Evolutionary conservation across 257 asterid genomes (phyloP).

Genomic region (Dorcoceras hygrometricum): DNA sequence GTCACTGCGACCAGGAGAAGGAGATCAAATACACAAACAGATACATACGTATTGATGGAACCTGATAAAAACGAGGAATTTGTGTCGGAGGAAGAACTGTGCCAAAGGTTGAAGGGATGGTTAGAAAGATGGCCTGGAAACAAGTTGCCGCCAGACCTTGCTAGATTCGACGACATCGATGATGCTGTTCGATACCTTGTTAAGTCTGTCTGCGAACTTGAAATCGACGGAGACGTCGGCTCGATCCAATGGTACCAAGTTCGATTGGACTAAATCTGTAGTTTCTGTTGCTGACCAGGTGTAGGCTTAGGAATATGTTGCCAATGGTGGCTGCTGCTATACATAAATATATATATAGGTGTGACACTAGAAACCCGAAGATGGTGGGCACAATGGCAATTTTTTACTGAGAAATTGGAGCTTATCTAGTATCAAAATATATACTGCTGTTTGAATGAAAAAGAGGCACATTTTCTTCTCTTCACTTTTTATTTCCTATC

Average conservation of each 20-base stretch:
- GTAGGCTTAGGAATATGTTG: no score
- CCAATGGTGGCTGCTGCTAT: no score
- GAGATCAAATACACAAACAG: slow-evolving; percentile 55
- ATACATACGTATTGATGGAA: slow-evolving; percentile 67
- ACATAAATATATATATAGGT: no score
- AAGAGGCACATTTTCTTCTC: no score
- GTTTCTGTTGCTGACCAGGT: no score
- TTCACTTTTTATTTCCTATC: no score
- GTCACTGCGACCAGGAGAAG: slow-evolving; percentile 58
- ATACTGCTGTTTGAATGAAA: no score
- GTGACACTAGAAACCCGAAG: no score
- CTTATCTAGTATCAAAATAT: no score
- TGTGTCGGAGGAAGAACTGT: slow-evolving; percentile 65
- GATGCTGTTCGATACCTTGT: slow-evolving; percentile 69
- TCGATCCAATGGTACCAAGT: slow-evolving; percentile 88
- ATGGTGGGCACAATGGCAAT: no score
- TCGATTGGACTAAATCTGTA: slow-evolving; percentile 42
- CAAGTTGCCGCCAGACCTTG: slow-evolving; percentile 59
- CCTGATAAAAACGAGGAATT: slow-evolving; percentile 75
- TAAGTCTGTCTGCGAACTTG: slow-evolving; percentile 75
- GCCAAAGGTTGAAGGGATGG: slow-evolving; percentile 51
- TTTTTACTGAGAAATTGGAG: no score
- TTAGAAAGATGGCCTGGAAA: slow-evolving; percentile 66
- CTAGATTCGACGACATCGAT: slow-evolving; percentile 55
- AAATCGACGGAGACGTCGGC: slow-evolving; percentile 80